Percentiles rank a stretch among this genome's conserved stretches.
phyloP scores from a whole-genome alignment of 345 rosid species.

The Citrus maxima region DNA sequence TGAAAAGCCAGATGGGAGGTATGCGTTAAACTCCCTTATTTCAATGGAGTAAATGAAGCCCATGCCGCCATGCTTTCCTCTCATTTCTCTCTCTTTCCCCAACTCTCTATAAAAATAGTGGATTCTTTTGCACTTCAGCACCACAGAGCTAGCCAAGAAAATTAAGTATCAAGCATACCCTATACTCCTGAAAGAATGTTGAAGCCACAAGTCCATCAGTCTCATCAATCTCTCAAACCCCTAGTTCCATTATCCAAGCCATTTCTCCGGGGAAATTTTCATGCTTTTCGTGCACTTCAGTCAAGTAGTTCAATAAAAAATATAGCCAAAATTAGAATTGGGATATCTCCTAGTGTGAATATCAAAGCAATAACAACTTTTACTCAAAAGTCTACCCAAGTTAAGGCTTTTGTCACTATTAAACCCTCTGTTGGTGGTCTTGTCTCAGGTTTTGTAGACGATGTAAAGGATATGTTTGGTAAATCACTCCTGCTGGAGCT shows the following conservation, averaged over 20 bases:
- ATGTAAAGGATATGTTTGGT: slow-evolving; percentile 43
- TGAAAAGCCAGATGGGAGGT: too few relatives aligned
- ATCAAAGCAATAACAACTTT: slow-evolving; percentile 17
- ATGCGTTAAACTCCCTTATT: too few relatives aligned
- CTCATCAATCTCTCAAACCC: slow-evolving; percentile 8
- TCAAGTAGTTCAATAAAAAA: background rate
- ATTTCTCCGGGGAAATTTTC: slow-evolving; percentile 5
- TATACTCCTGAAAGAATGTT: slow-evolving; percentile 16
- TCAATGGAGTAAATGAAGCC: too few relatives aligned
- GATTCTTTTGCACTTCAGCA: background rate
- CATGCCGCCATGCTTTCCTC: too few relatives aligned
- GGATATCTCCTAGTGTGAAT: background rate
- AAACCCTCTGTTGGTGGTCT: slow-evolving; percentile 25
- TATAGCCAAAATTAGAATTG: slow-evolving; percentile 2
- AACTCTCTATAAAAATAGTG: background rate
- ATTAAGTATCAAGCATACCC: background rate
- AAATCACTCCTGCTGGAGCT: slow-evolving; percentile 28
- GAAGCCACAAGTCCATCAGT: slow-evolving; percentile 25
- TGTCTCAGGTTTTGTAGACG: slow-evolving; percentile 34
- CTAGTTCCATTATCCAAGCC: too few relatives aligned
- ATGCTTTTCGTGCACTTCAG: slow-evolving; percentile 1
- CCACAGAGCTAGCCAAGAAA: background rate
- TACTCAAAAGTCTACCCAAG: background rate
- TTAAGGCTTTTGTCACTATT: slow-evolving; percentile 41
- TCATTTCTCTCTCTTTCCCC: background rate